Conservation (phyloP, 2,329 filamentous ascomycete species). For the Diaporthe sp. region DNA sequence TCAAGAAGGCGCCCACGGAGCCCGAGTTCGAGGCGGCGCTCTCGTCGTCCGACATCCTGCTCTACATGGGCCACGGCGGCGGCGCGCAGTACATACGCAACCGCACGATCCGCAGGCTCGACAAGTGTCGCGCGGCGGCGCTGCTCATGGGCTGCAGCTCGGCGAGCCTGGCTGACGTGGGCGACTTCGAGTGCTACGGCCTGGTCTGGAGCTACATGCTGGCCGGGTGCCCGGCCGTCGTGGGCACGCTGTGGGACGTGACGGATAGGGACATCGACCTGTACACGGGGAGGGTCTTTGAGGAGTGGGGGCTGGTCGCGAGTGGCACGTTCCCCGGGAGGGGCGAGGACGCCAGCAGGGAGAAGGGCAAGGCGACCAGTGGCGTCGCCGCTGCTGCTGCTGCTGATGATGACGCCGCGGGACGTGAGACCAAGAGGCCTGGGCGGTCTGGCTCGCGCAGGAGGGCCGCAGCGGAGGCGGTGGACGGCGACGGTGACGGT, state of each 20-base stretch:
- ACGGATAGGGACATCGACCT: constrained; percentile 98
- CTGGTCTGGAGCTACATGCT: constrained; percentile 93
- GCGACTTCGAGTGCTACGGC: constrained; percentile 91
- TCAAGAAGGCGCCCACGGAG: constrained; percentile 79
- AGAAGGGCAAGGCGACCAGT: constrained; percentile 46
- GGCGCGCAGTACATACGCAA: constrained; percentile 94
- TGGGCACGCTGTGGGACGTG: constrained; percentile 97
- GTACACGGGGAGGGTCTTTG: constrained; percentile 83
- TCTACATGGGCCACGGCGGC: constrained; percentile 97
- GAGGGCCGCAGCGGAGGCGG: constrained; percentile 40
- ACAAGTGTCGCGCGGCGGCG: constrained; percentile 80
- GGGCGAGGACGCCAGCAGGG: constrained; percentile 47
- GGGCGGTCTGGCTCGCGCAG: constrained; percentile 41
- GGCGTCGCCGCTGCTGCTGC: constrained; percentile 42
- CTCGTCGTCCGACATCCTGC: constrained; percentile 75
- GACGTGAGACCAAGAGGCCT: constrained; percentile 22
- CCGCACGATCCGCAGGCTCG: constrained; percentile 83
- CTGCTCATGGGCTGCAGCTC: constrained; percentile 97
- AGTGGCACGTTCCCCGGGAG: constrained; percentile 59
- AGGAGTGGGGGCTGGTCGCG: constrained; percentile 85
- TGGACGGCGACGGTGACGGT: constrained; percentile 48
- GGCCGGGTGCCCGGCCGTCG: constrained; percentile 86
- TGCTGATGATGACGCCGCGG: constrained; percentile 40
- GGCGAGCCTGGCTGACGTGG: constrained; percentile 82
- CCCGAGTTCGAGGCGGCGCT: constrained; percentile 80